Evolutionary conservation across 2,329 filamentous ascomycete genomes (phyloP), one percentile per base, ranked within the genome.

Genomic region (Hymenoscyphus fraxineus): DNA sequence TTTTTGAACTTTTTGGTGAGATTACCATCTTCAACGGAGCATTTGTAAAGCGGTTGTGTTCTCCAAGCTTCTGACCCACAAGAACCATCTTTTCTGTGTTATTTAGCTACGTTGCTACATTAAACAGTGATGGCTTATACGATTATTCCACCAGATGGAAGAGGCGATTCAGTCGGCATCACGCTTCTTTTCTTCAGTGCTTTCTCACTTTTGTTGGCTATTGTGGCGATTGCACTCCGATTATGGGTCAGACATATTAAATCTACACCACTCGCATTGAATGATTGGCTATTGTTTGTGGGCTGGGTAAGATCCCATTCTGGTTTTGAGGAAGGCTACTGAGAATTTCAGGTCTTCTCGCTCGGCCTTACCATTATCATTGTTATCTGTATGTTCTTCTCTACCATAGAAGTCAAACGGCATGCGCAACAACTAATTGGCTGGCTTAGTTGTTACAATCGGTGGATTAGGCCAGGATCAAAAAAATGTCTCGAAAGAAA

Each of bases 241-340:
- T 13, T 38, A 9, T 58, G 55, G 55, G 55, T 38, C 27, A 22
- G 55, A 58, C 27, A 31, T 9, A 58, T 58, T 10, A 32, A 58
- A n/a, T 15, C 27, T 31, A 27, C 22, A 4, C 13, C 22, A 15
- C n/a, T 58, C 7, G 55, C 6, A n/a, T 39, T 38, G 7, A 32
- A 58, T 35, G 55, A 58, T 31, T 58, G 55, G 55, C 7, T 58
- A 13, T 58, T 58, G n/a, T 58, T 58, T 38, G 19, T 22, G 13
- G 55, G 7, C 10, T 58, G 55, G 55, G 55, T 58, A 58, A 7
- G 6, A 35, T 38, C 13, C 2, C 15, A 31, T 13, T 7, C 32
- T 9, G 7, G 3, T 12, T n/a, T 15, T 10, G 13, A 58, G 32
- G 12, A 13, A 10, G n/a, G 47, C 35, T 38, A n/a, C 22, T 58